Evolutionary conservation across 345 rosid species (phyloP), one percentile per base, ranked within the genome.

Genomic region (Tarenaya hassleriana): DNA sequence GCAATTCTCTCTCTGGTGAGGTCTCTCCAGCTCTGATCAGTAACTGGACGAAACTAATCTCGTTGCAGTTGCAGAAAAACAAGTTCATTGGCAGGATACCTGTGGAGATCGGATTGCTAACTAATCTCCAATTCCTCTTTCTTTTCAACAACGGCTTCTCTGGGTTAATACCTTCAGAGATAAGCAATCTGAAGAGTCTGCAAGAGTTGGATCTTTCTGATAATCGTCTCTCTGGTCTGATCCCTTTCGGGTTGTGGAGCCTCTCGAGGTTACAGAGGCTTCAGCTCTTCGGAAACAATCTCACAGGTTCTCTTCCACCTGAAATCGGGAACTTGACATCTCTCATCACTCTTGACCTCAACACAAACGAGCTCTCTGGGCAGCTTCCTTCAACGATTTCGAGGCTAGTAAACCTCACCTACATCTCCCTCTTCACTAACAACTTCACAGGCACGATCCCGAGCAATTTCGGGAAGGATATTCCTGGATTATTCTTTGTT

Each of bases 41-140:
- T 7, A 80, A 65, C 27, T 81, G 81, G 92, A 71, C 75, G 0
- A 27, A 78, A 20, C 34, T 84, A 58, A 1, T 0, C 18, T 76
- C 83, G 1, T 45, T 81, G 58, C 85, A 80, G 31, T 58, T 81
- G 41, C 85, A 84, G 4, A 27, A 69, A 63, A 84, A 84, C 58
- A 16, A 3, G 16, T 73, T 81, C 31, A 55, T 65, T 0, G 78
- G 88, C 13, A 47, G 18, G 3, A 76, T 83, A 60, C 87, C 92
- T 4, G 49, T 68, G 3, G 71, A 76, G 61, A 62, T 83, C 4
- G 76, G 78, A 34, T 40, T 49, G 5, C 31, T 76, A 52, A 55
- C 62, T 16, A 62, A 71, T 8, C 85, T 81, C 39, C 46, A 7
- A 0, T 0, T 0, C 46, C 77, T 84, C 14, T 75, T 8, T 7